These are phyloP conservation scores for Pogostemon cablin DNA, from an alignment of 257 asterid species.

Conservation along the genomic window DNA sequence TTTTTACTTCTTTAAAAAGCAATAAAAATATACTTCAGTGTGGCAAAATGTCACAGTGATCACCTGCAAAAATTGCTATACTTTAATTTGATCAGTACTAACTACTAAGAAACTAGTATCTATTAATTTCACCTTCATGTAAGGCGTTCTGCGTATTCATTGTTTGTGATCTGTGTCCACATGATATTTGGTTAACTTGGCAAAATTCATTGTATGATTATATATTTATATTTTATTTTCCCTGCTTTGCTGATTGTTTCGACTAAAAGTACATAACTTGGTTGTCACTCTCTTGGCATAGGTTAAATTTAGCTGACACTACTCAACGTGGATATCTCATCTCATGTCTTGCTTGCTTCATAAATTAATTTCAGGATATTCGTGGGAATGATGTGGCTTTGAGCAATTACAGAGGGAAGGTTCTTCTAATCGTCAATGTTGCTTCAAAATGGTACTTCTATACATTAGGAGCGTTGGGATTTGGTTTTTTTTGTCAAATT, in stretches of 20 bases:
- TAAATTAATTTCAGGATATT: slow-evolving; percentile 59
- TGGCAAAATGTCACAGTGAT: neutral
- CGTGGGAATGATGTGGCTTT: slow-evolving; percentile 72
- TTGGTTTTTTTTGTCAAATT: slow-evolving; percentile 6
- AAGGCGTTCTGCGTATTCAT: neutral
- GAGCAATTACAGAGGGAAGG: slow-evolving; percentile 74
- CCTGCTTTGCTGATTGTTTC: slow-evolving; percentile 9
- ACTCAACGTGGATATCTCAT: neutral
- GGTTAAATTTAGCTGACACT: neutral
- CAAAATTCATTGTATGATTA: neutral
- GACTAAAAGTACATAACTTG: neutral
- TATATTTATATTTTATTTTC: neutral
- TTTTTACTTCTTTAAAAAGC: neutral
- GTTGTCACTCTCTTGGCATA: neutral
- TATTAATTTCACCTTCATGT: neutral
- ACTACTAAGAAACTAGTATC: neutral
- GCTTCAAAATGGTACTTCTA: slow-evolving; percentile 78
- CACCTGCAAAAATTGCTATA: neutral
- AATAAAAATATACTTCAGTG: neutral
- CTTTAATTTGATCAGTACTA: neutral
- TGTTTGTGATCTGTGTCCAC: neutral
- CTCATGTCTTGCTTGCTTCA: slow-evolving; percentile 15
- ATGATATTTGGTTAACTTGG: neutral
- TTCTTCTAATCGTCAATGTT: slow-evolving; percentile 76
- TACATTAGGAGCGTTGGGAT: slow-evolving; percentile 1